Conservation (phyloP, 129 eudicot species). For the Centella asiatica region DNA sequence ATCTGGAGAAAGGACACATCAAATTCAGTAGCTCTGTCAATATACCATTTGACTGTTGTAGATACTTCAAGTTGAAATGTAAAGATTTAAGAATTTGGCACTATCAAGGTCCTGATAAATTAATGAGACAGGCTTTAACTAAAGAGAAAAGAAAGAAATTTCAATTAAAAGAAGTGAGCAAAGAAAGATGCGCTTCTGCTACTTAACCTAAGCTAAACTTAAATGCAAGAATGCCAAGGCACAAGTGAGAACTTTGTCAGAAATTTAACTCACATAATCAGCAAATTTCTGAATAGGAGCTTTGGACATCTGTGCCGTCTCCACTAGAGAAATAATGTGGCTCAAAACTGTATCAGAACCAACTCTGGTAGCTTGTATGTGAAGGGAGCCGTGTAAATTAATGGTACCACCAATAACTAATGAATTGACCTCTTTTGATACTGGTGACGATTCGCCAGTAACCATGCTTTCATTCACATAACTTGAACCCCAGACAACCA, state of each 20-base stretch:
- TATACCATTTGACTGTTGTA: background rate
- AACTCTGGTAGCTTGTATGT: constrained; percentile 76
- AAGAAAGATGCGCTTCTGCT: background rate
- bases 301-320: constrained; percentile 98
- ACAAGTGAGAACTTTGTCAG: background rate
- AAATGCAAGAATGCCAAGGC: background rate
- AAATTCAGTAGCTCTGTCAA: background rate
- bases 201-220: background rate
- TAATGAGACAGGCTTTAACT: too few relatives aligned
- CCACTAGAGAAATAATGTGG: constrained; percentile 88
- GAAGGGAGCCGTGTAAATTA: constrained; percentile 84
- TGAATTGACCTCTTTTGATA: constrained; percentile 58
- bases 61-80: too few relatives aligned
- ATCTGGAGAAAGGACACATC: background rate
- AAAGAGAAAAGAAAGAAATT: background rate
- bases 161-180: background rate
- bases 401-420: constrained; percentile 85
- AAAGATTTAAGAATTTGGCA: too few relatives aligned
- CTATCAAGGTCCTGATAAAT: too few relatives aligned
- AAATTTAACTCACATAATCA: constrained; percentile 58
- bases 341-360: constrained; percentile 91
- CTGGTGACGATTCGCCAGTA: constrained; percentile 93
- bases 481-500: constrained; percentile 90
- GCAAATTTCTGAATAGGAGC: constrained; percentile 97
- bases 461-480: constrained; percentile 98